Conservation (phyloP, 2,329 filamentous ascomycete genomes). For the Aureobasidium mangrovei region DNA sequence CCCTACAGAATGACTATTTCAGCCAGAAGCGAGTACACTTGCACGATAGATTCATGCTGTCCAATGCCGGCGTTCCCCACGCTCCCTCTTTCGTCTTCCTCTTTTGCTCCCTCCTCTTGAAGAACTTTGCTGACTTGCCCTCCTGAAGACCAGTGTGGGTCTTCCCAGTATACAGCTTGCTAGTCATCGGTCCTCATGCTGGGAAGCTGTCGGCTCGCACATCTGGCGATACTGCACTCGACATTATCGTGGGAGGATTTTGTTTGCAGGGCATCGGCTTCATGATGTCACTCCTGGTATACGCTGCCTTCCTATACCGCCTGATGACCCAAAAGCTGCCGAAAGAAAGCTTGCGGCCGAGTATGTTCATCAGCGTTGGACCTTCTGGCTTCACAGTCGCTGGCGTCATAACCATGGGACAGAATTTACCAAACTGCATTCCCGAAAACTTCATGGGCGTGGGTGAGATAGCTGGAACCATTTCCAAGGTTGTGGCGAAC, state of each 20-base stretch:
- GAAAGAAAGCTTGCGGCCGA: slow-evolving; percentile 63
- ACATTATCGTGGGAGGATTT: slow-evolving; percentile 50
- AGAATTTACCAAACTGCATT: slow-evolving; percentile 40
- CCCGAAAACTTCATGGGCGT: slow-evolving; percentile 47
- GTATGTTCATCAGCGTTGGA: slow-evolving; percentile 79
- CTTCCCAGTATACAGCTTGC: slow-evolving; percentile 73
- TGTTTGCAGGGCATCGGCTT: slow-evolving; percentile 58
- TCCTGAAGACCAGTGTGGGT: slow-evolving; percentile 60
- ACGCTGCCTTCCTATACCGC: slow-evolving; percentile 73
- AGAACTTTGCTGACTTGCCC: neutral
- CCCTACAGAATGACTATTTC: too few species aligned
- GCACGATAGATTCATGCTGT: too few species aligned
- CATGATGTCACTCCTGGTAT: slow-evolving; percentile 66
- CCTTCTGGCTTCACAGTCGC: slow-evolving; percentile 62
- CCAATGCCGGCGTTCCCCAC: too few species aligned
- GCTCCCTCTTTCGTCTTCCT: too few species aligned
- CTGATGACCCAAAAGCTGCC: slow-evolving; percentile 84
- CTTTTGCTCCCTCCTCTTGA: too few species aligned
- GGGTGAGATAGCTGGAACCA: slow-evolving; percentile 44
- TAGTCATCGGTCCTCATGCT: slow-evolving; percentile 68
- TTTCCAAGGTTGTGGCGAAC: slow-evolving; percentile 48
- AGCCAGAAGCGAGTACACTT: too few species aligned
- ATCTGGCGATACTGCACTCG: slow-evolving; percentile 36
- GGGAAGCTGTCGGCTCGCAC: slow-evolving; percentile 46
- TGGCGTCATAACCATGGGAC: slow-evolving; percentile 51